A percentile compares a stretch with the other conserved stretches of the same genome.
phyloP scores from a whole-genome alignment of 2,329 filamentous ascomycete species.

The Colletotrichum australisinense region DNA sequence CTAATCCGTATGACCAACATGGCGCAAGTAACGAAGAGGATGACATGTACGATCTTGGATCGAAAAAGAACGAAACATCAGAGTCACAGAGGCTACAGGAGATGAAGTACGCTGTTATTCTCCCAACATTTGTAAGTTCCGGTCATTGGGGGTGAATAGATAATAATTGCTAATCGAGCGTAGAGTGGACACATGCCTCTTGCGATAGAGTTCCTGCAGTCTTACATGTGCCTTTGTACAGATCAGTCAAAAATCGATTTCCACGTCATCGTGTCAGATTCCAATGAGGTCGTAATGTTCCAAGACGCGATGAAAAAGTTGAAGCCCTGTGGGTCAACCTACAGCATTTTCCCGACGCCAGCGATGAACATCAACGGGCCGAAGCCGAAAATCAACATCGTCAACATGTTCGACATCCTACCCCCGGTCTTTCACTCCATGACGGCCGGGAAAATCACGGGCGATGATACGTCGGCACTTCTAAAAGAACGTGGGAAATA shows the following conservation, averaged over 20 bases:
- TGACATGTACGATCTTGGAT: background rate
- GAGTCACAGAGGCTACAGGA: background rate
- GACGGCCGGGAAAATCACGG: background rate
- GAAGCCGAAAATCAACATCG: slow-evolving; percentile 6
- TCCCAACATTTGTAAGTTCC: slow-evolving; percentile 22
- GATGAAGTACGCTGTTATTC: slow-evolving; percentile 17
- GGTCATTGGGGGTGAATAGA: too few relatives aligned
- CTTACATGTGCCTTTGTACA: slow-evolving; percentile 23
- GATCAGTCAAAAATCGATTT: slow-evolving; percentile 22
- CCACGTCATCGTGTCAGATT: slow-evolving; percentile 16
- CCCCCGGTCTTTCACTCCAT: background rate
- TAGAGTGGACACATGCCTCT: slow-evolving; percentile 12
- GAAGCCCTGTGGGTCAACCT: slow-evolving; percentile 1
- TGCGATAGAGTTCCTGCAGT: slow-evolving; percentile 19
- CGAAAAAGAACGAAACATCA: background rate
- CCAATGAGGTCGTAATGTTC: background rate
- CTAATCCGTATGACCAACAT: too few relatives aligned
- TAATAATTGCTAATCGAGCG: background rate
- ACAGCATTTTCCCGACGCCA: slow-evolving; percentile 18
- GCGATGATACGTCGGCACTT: slow-evolving; percentile 13
- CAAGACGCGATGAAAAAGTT: background rate
- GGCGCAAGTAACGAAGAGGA: background rate
- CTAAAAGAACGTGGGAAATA: slow-evolving; percentile 8
- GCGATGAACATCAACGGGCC: slow-evolving; percentile 2
- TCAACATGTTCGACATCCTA: slow-evolving; percentile 24